Evolutionary conservation across 176 grass and related monocot genomes (phyloP), one percentile per base, ranked within the genome.

Genomic region (Aegilops sharonensis): DNA sequence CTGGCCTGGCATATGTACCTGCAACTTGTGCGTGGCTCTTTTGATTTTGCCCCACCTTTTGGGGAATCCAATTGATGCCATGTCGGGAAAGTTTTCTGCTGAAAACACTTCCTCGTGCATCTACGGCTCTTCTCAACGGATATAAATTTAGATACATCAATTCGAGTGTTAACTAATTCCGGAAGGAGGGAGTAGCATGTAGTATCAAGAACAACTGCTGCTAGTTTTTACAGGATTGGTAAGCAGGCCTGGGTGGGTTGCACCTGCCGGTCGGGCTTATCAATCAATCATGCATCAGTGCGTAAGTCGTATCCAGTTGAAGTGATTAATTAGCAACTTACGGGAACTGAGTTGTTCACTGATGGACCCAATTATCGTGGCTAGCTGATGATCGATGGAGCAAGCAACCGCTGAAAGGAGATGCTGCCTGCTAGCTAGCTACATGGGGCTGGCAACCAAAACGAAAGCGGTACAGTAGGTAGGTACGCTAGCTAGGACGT

Each of bases 31-130:
- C 40, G 63, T 87, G 64, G 25, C 75, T 77, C 84, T 85, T 82
- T 18, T 75, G 42, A 31, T 79, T 80, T 56, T 85, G 82, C 81
- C 82, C 69, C 52, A 71, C 87, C 77, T 85, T 88, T 85, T 88
- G 64, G 71, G 82, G 62, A 65, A 88, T 64, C 40, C 69, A 45
- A 76, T 85, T 71, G 81, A 88, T 91, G 77, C 64, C 39, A 25
- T 88, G 81, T 88, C 77, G 70, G 70, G 8, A 20, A 68, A 14
- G 30, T 54, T 25, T 79, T 84, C 7, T 39, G n/a, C 17, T 45
- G 9, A 32, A 81, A 48, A 66, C 18, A 27, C 27, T 27, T 27
- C 27, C 27, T 27, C 27, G 27, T 27, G 27, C 27, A 27, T 27
- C 27, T 27, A 27, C 27, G 27, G 27, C 1, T 27, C 27, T 27